phyloP scores from a whole-genome alignment of 306 rosid species.

The Vigna reflexopilosa region DNA sequence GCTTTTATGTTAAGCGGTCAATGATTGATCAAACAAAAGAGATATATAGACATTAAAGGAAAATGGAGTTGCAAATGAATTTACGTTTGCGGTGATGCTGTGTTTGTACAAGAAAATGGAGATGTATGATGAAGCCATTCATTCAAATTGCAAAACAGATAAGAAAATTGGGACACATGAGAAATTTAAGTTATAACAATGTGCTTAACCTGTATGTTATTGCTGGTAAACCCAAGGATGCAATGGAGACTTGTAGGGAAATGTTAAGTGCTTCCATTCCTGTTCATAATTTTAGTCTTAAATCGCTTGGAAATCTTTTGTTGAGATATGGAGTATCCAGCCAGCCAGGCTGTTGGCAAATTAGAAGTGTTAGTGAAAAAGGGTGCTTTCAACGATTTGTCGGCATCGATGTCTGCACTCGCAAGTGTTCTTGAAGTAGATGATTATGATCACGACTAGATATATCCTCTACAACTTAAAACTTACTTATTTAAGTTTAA shows the following conservation, averaged over 20 bases:
- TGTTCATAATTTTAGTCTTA: conserved; percentile 66
- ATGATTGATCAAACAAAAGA: conserved; percentile 77
- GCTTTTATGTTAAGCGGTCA: conserved; percentile 45
- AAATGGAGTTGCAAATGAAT: conserved; percentile 78
- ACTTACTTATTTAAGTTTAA: neutral
- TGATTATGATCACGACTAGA: conserved; percentile 51
- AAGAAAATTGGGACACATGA: conserved; percentile 63
- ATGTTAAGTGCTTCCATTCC: conserved; percentile 61
- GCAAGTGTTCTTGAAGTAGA: conserved; percentile 66
- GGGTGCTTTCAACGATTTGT: conserved; percentile 63
- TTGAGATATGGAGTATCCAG: conserved; percentile 80
- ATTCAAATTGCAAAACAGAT: conserved; percentile 71
- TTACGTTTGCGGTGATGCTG: conserved; percentile 82
- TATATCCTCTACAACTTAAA: conserved; percentile 21
- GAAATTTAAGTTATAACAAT: conserved; percentile 73
- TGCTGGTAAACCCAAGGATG: conserved; percentile 81
- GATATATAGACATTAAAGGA: conserved; percentile 68
- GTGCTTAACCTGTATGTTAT: conserved; percentile 70
- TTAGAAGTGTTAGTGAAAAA: conserved; percentile 60
- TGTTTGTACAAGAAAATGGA: conserved; percentile 79
- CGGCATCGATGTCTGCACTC: conserved; percentile 75
- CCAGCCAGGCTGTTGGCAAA: conserved; percentile 63
- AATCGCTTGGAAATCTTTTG: conserved; percentile 70
- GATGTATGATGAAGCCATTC: conserved; percentile 69
- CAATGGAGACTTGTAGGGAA: conserved; percentile 59